Base-by-base conservation (phyloP, 305 asterid genomes). In the Fraxinus angustifolia region DNA sequence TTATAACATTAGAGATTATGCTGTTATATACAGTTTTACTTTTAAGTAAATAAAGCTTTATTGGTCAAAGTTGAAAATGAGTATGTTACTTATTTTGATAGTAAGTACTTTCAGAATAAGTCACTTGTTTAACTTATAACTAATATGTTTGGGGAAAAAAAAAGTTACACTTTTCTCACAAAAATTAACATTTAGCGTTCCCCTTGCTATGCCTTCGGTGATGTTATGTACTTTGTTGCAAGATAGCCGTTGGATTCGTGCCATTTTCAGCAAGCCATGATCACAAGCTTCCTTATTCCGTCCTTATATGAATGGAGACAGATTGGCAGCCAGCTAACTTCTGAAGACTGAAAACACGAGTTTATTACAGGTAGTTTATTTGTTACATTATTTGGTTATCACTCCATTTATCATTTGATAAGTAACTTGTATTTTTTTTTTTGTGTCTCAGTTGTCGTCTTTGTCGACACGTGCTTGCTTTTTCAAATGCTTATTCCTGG, bases 201-300 rank as follows among this genome's bases (percentile, higher is more conserved):
- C 14, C 72, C 21, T 77, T 30, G 38, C n/a, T 4, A 34, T 1
- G 12, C 30, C 42, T 53, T 77, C 83, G 35, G 75, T 74, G 78
- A 21, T 82, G 75, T 78, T 82, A 11, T 36, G 56, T 78, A 40
- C 78, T 45, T 16, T 68, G 26, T 31, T 79, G 73, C 83, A 76
- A 76, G 80, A 34, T 80, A 93, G 97, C 92, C 92, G 92, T 68
- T 93, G 97, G 98, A 79, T 93, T 79, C 92, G 92, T 80, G 98
- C 92, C 82, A 78, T 88, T 82, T 89, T 93, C 90, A 83, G 83
- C 83, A 83, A 84, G 85, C 79, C 58, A 40, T 84, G 90, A 82
- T 81, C 77, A 34, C 73, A 53, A 79, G 79, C 36, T 74, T 67
- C 78, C 75, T 73, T 38, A 31, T 76, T 68, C 77, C 58, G 1